Conservation (phyloP, 78 protist genomes). For the Cavenderia fasciculata region DNA sequence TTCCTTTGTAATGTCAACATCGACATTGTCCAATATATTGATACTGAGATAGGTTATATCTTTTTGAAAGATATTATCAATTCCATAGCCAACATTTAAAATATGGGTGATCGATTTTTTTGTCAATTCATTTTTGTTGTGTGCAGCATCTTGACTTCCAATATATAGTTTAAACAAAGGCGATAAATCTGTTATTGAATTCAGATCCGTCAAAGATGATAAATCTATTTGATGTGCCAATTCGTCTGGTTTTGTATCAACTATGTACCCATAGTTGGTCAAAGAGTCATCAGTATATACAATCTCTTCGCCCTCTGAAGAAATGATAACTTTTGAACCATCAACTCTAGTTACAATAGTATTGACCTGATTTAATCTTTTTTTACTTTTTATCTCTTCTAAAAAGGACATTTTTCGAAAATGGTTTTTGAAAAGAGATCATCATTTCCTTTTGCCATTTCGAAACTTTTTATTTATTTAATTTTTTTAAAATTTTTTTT, state of each 20-base stretch:
- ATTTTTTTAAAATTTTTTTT: no score
- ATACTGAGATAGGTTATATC: slow-evolving; percentile 19
- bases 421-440: no score
- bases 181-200: neutral
- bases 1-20: slow-evolving; percentile 1
- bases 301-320: neutral
- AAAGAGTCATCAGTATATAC: neutral
- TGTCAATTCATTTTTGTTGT: slow-evolving; percentile 1
- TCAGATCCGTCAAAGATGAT: neutral
- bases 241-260: slow-evolving; percentile 67
- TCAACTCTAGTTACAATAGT: slow-evolving; percentile 6
- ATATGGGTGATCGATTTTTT: slow-evolving; percentile 8
- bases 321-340: slow-evolving; percentile 12
- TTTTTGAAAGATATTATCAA: neutral
- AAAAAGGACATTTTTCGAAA: no score
- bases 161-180: slow-evolving; percentile 9
- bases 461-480: neutral
- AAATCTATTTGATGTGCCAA: neutral
- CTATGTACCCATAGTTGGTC: slow-evolving; percentile 2
- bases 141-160: slow-evolving; percentile 73
- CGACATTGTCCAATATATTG: slow-evolving; percentile 43
- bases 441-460: neutral
- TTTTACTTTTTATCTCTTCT: slow-evolving; percentile 1
- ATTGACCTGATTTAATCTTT: slow-evolving; percentile 8
- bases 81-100: slow-evolving; percentile 64